Evolutionary conservation across 768 basidiomycete species (phyloP).

Genomic region (Galerina sulciceps): DNA sequence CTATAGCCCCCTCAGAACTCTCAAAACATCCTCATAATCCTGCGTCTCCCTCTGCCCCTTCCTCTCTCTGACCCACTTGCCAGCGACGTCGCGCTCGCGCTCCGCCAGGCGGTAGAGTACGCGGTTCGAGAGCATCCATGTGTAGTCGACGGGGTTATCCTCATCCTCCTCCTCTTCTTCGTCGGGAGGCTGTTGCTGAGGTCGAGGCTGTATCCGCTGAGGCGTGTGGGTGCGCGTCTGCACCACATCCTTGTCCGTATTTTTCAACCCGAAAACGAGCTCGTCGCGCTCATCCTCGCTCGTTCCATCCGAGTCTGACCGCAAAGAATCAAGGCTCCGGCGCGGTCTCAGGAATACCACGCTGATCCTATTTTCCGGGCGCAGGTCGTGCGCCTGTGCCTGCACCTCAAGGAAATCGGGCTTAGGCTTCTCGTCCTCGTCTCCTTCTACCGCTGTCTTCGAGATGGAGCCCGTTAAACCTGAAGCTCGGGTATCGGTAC

Average conservation of each 20-base stretch:
- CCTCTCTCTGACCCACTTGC: background rate
- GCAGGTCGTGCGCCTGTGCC: background rate
- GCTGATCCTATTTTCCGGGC: background rate
- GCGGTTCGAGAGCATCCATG: conserved; percentile 1
- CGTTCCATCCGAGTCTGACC: background rate
- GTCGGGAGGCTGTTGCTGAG: background rate
- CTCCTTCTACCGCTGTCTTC: background rate
- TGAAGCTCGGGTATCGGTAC: too few relatives aligned
- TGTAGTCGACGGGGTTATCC: background rate
- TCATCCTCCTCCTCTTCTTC: background rate
- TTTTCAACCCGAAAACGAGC: background rate
- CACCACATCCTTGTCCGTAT: background rate
- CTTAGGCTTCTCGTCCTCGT: background rate
- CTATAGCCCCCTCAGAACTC: background rate
- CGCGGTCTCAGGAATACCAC: background rate
- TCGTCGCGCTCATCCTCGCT: conserved; percentile 7
- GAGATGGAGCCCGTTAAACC: too few relatives aligned
- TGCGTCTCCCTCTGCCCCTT: background rate
- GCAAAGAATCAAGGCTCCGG: background rate
- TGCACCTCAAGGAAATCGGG: background rate
- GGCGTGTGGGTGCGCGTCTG: too few relatives aligned
- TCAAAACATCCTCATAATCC: conserved; percentile 1
- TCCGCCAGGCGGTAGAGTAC: background rate
- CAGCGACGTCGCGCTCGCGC: background rate
- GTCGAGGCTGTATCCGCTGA: background rate